A percentile compares a stretch with the other conserved stretches of the same genome.
phyloP scores from a whole-genome alignment of 192 early-diverging fungal species.

The Entomortierella parvispora region DNA sequence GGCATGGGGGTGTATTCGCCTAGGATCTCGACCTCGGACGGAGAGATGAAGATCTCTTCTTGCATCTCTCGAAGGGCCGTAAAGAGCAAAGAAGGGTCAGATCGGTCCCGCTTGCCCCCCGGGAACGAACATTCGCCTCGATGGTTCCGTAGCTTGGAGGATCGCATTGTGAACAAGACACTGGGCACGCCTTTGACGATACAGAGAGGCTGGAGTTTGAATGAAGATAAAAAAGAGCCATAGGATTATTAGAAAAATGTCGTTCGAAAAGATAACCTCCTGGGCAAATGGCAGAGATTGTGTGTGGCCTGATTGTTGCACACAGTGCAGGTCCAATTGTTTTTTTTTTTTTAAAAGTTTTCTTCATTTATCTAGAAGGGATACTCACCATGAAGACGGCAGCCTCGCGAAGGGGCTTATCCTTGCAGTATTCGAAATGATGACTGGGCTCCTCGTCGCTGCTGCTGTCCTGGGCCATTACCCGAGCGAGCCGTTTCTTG shows the following conservation, averaged over 20 bases:
- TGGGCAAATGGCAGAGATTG: too few species aligned
- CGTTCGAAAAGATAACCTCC: too few species aligned
- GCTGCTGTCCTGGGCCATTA: conserved; percentile 9
- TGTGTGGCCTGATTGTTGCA: too few species aligned
- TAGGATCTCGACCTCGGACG: conserved; percentile 61
- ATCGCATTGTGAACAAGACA: conserved; percentile 84
- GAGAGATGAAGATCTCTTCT: conserved; percentile 79
- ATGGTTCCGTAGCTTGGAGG: conserved; percentile 71
- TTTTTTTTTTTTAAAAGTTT: conserved; percentile 1
- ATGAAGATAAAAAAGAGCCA: background rate
- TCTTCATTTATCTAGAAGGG: background rate
- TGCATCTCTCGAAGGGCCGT: conserved; percentile 86
- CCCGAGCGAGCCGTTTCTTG: conserved; percentile 29
- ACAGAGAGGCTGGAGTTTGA: conserved; percentile 65
- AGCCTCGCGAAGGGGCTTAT: conserved; percentile 44
- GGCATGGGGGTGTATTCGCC: conserved; percentile 72
- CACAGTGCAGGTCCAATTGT: too few species aligned
- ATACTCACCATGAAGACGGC: conserved; percentile 40
- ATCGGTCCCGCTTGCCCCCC: conserved; percentile 73
- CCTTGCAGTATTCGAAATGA: conserved; percentile 46
- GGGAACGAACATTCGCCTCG: conserved; percentile 85
- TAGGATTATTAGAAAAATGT: too few species aligned
- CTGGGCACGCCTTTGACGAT: conserved; percentile 66
- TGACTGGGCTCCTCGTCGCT: conserved; percentile 18
- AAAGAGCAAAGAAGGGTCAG: conserved; percentile 62